Conservation (phyloP, 306 rosid species). For the Quercus ilex region DNA sequence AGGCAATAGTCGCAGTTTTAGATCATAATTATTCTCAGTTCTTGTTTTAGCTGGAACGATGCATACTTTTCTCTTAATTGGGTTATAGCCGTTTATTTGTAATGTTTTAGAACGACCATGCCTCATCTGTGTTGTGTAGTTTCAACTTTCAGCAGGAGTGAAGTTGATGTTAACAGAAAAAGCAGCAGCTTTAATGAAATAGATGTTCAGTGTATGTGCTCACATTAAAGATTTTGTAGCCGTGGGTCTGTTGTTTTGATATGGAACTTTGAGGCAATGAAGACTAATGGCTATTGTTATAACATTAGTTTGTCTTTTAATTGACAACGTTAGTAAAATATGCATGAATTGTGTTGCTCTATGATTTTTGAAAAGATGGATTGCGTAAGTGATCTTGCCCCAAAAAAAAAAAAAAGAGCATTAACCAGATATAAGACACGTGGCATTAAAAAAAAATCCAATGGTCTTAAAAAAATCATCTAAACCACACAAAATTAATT, state of each 20-base stretch:
- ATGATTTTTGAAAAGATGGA: too few relatives aligned
- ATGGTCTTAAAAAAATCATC: too few relatives aligned
- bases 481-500: too few relatives aligned
- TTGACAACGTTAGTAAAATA: too few relatives aligned
- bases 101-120: background rate
- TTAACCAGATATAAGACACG: too few relatives aligned
- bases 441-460: too few relatives aligned
- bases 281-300: background rate
- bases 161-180: background rate
- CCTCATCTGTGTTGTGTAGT: background rate
- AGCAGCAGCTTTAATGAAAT: background rate
- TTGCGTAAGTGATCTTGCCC: too few relatives aligned
- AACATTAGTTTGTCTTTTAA: background rate
- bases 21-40: constrained; percentile 14
- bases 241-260: background rate
- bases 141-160: background rate
- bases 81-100: background rate
- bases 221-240: background rate
- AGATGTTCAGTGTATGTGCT: background rate
- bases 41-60: constrained; percentile 3
- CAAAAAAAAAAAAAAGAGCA: too few relatives aligned
- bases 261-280: background rate
- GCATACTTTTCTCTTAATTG: background rate
- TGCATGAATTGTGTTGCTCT: too few relatives aligned
- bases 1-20: constrained; percentile 6